phyloP scores from a whole-genome alignment of 495 filamentous ascomycete genomes.

The Opeltia flavorubescens region DNA sequence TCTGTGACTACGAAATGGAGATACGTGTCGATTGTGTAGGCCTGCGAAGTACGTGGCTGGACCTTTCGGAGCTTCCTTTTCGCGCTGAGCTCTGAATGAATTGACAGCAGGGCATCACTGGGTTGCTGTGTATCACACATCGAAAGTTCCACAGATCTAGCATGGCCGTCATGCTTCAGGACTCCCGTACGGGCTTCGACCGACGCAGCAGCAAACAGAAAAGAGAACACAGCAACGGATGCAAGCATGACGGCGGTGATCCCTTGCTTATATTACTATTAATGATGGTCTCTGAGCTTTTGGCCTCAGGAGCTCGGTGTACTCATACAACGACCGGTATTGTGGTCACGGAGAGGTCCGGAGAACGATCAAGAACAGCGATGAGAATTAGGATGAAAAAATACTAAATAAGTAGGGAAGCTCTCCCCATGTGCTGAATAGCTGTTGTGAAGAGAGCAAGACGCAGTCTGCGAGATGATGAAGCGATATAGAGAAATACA shows the following conservation, averaged over 20 bases:
- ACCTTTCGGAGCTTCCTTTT: neutral
- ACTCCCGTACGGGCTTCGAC: neutral
- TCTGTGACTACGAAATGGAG: conserved; percentile 33
- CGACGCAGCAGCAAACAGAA: neutral
- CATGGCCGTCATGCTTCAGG: neutral
- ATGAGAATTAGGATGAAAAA: too few relatives aligned
- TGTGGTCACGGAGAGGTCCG: too few relatives aligned
- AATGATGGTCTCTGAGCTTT: too few relatives aligned
- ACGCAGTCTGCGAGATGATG: too few relatives aligned
- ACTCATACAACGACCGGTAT: too few relatives aligned
- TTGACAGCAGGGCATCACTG: conserved; percentile 2
- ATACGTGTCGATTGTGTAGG: conserved; percentile 28
- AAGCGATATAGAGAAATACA: too few relatives aligned
- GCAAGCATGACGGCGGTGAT: neutral
- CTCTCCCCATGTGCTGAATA: too few relatives aligned
- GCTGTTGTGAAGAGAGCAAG: too few relatives aligned
- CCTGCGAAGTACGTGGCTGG: neutral
- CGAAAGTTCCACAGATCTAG: neutral
- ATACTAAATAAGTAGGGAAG: too few relatives aligned
- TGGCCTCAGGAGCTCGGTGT: too few relatives aligned
- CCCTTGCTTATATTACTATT: too few relatives aligned
- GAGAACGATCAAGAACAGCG: too few relatives aligned
- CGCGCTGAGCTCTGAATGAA: conserved; percentile 1
- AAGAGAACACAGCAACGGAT: neutral
- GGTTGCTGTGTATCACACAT: neutral